phyloP scores from a whole-genome alignment of 805 yeast genomes.

The Saccharomycopsis fibuligera region DNA sequence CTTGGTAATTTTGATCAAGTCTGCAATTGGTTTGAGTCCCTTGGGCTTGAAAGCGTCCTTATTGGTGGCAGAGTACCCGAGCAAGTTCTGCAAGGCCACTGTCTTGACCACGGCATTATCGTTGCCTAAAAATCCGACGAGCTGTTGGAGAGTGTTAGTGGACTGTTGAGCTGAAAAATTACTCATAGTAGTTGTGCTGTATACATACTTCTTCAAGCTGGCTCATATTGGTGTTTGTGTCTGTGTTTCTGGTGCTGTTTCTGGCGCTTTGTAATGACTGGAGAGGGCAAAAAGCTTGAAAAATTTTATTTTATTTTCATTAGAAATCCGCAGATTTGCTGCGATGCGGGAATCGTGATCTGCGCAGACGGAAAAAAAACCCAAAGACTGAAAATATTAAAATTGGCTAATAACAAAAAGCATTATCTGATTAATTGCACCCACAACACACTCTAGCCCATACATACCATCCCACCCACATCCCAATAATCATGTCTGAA shows the following conservation, averaged over 20 bases:
- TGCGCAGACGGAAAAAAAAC: no score
- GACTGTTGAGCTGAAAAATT: neutral
- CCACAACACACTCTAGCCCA: no score
- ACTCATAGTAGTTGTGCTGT: no score
- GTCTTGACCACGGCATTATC: conserved; percentile 20
- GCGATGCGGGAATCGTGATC: no score
- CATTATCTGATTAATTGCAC: no score
- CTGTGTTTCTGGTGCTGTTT: neutral
- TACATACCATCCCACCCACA: neutral
- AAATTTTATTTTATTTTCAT: no score
- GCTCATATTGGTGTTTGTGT: neutral
- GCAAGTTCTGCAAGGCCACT: conserved; percentile 19
- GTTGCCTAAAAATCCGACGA: conserved; percentile 23
- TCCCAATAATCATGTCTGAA: conserved; percentile 1
- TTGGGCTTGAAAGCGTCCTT: conserved; percentile 18
- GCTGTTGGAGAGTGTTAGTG: conserved; percentile 12
- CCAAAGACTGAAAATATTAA: no score
- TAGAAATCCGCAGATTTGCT: no score
- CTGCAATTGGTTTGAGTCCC: conserved; percentile 18
- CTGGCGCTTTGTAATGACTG: neutral
- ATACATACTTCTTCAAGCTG: conserved; percentile 14
- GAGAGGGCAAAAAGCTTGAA: neutral
- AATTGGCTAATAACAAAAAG: no score
- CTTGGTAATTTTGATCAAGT: conserved; percentile 15
- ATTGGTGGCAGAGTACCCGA: conserved; percentile 20